phyloP scores from a whole-genome alignment of 257 asterid genomes.

The Misopates orontium region DNA sequence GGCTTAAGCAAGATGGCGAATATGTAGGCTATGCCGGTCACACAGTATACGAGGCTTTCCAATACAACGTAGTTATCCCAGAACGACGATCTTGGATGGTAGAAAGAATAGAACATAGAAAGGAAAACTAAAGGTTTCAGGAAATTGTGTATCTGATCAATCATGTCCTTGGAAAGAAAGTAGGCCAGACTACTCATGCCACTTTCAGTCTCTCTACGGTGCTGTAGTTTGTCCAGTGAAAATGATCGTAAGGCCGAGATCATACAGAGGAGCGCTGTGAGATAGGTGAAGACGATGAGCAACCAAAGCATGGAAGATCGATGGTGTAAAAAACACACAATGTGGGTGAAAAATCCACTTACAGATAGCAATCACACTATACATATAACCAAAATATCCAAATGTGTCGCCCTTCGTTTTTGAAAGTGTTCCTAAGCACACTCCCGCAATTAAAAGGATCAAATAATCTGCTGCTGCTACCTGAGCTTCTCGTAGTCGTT shows the following conservation, averaged over 20 bases:
- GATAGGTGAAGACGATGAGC: conserved; percentile 22
- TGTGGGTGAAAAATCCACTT: conserved; percentile 35
- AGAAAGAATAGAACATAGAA: conserved; percentile 89
- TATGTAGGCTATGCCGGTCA: conserved; percentile 87
- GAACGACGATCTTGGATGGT: conserved; percentile 87
- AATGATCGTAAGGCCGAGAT: conserved; percentile 91
- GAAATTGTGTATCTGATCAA: conserved; percentile 76
- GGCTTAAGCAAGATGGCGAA: conserved; percentile 80
- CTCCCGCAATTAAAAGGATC: conserved; percentile 92
- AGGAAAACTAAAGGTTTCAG: conserved; percentile 94
- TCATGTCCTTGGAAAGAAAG: conserved; percentile 84
- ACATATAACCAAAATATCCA: conserved; percentile 79
- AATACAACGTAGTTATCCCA: conserved; percentile 64
- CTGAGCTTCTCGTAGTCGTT: conserved; percentile 85
- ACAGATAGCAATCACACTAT: conserved; percentile 86
- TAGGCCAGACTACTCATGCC: conserved; percentile 96
- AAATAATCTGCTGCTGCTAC: conserved; percentile 84
- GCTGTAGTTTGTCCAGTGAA: conserved; percentile 75
- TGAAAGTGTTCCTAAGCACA: conserved; percentile 84
- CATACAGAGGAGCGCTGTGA: conserved; percentile 89
- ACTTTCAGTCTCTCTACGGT: conserved; percentile 71
- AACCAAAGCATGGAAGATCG: background rate
- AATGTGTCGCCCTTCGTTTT: conserved; percentile 86
- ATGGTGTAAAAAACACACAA: no score
- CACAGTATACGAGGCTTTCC: conserved; percentile 82